Evolutionary conservation across 495 filamentous ascomycete genomes (phyloP).

Genomic region (Podospora australis): DNA sequence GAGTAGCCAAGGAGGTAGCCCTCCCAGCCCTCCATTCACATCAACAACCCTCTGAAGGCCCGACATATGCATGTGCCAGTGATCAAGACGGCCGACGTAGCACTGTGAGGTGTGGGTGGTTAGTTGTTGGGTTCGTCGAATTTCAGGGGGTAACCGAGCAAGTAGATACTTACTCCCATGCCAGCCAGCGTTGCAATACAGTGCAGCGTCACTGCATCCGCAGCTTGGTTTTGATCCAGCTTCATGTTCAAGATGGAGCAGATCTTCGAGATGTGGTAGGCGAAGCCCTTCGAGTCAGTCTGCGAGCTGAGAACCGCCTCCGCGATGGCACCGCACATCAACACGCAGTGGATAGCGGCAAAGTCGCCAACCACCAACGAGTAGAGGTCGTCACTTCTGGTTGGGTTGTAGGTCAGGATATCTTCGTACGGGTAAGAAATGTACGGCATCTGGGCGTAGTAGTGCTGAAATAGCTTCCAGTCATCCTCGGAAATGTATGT

Average conservation of each 20-base stretch:
- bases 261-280: slow-evolving; percentile 24
- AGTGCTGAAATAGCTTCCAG: slow-evolving; percentile 19
- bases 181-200: slow-evolving; percentile 23
- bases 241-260: slow-evolving; percentile 25
- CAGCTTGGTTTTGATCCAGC: slow-evolving; percentile 14
- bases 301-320: slow-evolving; percentile 11
- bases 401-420: slow-evolving; percentile 24
- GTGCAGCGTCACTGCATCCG: slow-evolving; percentile 17
- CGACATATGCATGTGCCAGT: slow-evolving; percentile 29
- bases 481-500: slow-evolving; percentile 16
- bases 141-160: background rate
- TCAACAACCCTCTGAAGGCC: slow-evolving; percentile 24
- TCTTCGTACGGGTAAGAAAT: slow-evolving; percentile 28
- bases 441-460: slow-evolving; percentile 11
- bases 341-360: slow-evolving; percentile 20
- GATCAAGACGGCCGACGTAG: slow-evolving; percentile 24
- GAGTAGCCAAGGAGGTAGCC: slow-evolving; percentile 12
- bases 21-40: slow-evolving; percentile 13
- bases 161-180: slow-evolving; percentile 17
- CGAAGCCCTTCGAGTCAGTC: slow-evolving; percentile 11
- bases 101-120: slow-evolving; percentile 7
- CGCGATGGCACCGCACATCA: slow-evolving; percentile 24
- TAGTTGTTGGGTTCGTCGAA: background rate
- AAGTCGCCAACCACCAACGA: slow-evolving; percentile 10
- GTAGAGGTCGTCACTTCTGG: slow-evolving; percentile 15